Evolutionary conservation across 768 basidiomycete species (phyloP).

Genomic region (Phaeotremella skinneri): DNA sequence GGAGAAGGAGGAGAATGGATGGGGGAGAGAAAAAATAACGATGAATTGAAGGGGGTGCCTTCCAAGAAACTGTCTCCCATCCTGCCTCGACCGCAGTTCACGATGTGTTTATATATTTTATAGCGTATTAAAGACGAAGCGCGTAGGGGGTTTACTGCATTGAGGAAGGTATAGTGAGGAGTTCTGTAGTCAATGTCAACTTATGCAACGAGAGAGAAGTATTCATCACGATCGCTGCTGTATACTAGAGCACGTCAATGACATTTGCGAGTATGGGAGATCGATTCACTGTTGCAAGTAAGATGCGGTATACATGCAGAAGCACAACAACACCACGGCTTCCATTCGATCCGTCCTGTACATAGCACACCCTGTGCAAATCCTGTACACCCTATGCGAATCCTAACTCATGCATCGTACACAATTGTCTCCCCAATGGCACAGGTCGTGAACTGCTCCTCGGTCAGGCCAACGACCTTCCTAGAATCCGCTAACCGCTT

Average conservation of each 20-base stretch:
- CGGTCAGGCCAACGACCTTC: slow-evolving; percentile 58
- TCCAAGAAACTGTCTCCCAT: no score
- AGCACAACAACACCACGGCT: no score
- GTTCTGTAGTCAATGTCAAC: neutral
- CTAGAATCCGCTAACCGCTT: slow-evolving; percentile 59
- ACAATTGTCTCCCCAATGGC: slow-evolving; percentile 62
- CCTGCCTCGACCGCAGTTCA: neutral
- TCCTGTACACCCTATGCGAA: no score
- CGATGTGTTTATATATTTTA: neutral
- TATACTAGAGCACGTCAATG: neutral
- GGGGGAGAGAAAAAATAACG: no score
- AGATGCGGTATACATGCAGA: no score
- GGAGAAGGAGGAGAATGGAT: neutral
- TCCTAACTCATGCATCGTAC: slow-evolving; percentile 24
- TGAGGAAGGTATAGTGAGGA: neutral
- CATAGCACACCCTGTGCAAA: no score
- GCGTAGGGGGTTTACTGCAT: no score
- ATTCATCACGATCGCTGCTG: neutral
- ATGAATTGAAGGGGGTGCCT: no score
- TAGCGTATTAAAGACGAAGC: no score
- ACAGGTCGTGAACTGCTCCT: slow-evolving; percentile 60
- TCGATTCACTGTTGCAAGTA: no score
- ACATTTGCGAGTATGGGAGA: no score
- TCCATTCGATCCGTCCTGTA: no score
- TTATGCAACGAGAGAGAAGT: neutral